Conservation (phyloP, 2,329 filamentous ascomycete genomes). For the Salinomyces thailandicus region DNA sequence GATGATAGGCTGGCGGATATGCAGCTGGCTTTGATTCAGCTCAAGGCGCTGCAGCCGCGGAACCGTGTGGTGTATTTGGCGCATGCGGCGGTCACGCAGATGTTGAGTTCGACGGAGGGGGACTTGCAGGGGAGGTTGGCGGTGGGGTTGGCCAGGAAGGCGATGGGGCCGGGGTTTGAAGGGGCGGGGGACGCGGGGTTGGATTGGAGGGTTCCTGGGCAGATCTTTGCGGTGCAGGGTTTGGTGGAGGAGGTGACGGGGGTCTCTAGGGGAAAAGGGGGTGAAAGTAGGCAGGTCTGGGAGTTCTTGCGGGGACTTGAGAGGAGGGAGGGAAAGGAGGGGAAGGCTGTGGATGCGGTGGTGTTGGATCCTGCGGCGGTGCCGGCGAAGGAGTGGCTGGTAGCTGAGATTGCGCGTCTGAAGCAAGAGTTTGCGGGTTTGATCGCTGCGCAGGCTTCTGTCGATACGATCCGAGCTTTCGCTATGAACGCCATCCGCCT, state of each 20-base stretch:
- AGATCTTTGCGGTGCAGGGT: slow-evolving; percentile 23
- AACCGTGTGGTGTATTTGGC: slow-evolving; percentile 25
- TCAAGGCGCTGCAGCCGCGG: slow-evolving; percentile 22
- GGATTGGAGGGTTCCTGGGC: slow-evolving; percentile 24
- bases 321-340: slow-evolving; percentile 2
- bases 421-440: slow-evolving; percentile 16
- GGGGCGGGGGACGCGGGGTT: slow-evolving; percentile 15
- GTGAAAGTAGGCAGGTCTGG: slow-evolving; percentile 23
- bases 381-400: slow-evolving; percentile 13
- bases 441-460: slow-evolving; percentile 5
- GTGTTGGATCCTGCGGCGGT: slow-evolving; percentile 5
- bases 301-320: slow-evolving; percentile 13
- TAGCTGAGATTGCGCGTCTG: slow-evolving; percentile 13
- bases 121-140: slow-evolving; percentile 22
- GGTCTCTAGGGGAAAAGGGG: slow-evolving; percentile 13
- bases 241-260: slow-evolving; percentile 18
- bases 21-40: slow-evolving; percentile 25
- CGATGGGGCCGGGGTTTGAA: slow-evolving; percentile 23
- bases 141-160: slow-evolving; percentile 22
- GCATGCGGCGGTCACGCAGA: slow-evolving; percentile 25
- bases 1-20: slow-evolving; percentile 23
- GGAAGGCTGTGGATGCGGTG: background rate
- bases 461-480: slow-evolving; percentile 14
- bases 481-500: slow-evolving; percentile 17
- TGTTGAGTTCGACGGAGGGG: slow-evolving; percentile 19